Conservation (phyloP, 2,329 filamentous ascomycete species). For the Scedosporium minutisporum region DNA sequence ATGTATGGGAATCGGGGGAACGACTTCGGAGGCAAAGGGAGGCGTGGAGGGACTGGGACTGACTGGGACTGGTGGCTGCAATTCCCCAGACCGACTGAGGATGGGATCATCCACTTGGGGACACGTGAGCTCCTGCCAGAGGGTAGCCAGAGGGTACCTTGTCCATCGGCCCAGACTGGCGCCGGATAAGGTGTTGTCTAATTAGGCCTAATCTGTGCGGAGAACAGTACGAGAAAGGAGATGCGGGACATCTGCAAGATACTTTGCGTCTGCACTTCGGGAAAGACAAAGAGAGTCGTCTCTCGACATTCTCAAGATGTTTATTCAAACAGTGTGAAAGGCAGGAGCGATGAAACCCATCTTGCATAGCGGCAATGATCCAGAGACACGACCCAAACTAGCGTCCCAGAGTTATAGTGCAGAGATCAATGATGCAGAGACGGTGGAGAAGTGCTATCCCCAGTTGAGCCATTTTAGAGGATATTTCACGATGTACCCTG, state of each 20-base stretch:
- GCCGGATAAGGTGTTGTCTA: not conserved
- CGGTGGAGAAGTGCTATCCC: no score
- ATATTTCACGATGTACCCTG: no score
- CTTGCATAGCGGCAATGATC: not conserved
- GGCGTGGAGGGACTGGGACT: not conserved
- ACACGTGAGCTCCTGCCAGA: constrained; percentile 4
- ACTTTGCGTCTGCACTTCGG: not conserved
- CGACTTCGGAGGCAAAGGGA: not conserved
- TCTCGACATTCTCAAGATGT: no score
- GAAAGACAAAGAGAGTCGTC: no score
- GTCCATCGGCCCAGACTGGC: not conserved
- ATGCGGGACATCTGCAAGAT: not conserved
- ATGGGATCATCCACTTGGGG: not conserved
- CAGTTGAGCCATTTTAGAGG: no score
- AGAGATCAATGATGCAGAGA: not conserved
- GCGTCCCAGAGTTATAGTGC: not conserved
- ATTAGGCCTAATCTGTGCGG: not conserved
- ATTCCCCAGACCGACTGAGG: not conserved
- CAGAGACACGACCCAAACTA: not conserved
- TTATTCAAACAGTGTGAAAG: no score
- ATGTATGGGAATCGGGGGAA: not conserved
- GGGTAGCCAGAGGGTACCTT: not conserved
- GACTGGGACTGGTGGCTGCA: not conserved
- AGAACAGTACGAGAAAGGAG: not conserved
- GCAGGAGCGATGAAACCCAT: not conserved